Conservation (phyloP, 306 rosid species). For the Morella rubra region DNA sequence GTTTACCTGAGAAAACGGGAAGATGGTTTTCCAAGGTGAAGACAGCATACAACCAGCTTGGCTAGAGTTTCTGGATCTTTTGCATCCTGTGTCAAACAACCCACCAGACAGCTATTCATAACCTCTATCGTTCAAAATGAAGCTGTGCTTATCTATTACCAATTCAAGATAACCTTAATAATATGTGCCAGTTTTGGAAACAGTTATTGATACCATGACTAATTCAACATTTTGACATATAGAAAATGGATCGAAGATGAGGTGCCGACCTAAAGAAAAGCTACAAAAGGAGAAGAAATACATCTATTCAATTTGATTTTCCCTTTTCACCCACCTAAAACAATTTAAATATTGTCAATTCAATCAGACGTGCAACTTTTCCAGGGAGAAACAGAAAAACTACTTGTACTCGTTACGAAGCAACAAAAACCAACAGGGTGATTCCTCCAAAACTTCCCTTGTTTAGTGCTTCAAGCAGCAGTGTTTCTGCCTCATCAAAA, state of each 20-base stretch:
- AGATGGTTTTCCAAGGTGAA: conserved; percentile 90
- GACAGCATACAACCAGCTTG: conserved; percentile 89
- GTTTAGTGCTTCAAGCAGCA: conserved; percentile 90
- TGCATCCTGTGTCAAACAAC: conserved; percentile 70
- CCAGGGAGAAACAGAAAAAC: neutral
- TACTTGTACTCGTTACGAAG: neutral
- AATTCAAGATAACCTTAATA: neutral
- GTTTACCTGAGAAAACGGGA: conserved; percentile 88
- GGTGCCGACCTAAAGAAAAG: neutral
- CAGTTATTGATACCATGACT: neutral
- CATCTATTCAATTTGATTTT: neutral
- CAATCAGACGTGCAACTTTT: neutral
- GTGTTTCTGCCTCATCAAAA: conserved; percentile 95
- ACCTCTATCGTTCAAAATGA: conserved; percentile 13
- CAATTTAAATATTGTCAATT: neutral
- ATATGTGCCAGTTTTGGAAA: neutral
- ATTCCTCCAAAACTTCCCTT: conserved; percentile 52
- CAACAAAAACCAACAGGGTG: neutral
- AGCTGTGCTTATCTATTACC: neutral
- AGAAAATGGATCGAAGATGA: neutral
- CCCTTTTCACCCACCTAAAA: neutral
- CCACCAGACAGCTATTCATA: conserved; percentile 22
- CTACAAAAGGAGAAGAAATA: neutral
- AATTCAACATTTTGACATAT: neutral
- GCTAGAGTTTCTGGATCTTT: conserved; percentile 98